Base-by-base conservation (phyloP, 2,329 filamentous ascomycete genomes). In the Septoria linicola region DNA sequence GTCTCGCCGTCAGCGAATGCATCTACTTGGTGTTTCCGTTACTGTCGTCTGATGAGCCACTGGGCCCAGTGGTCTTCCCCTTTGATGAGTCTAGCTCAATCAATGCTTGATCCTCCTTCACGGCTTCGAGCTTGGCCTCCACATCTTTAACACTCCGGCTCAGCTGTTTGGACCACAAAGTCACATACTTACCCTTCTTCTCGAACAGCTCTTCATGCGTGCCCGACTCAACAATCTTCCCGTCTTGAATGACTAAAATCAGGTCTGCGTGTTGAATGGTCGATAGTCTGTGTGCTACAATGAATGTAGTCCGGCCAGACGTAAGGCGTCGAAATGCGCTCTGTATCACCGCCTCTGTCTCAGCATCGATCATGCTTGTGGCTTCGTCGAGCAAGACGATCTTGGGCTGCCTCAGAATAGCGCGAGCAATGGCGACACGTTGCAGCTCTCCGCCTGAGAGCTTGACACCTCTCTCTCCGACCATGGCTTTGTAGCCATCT, bases 381-480 rank as follows among this genome's bases (percentile, higher is more conserved):
- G 88, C 87, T 68, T 92, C 87, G 62, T 93, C 87, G 6, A 93
- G 73, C 4, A 90, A 78, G 2, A 90, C 70, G 1, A 90, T 80
- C 0, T 74, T 72, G 0, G 86, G 86, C 43, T 82, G 73, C 39
- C 84, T 81, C 46, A 89, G 76, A 21, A 89, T 82, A 8, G 83
- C 83, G 6, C 87, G 76, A 0, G 86, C 87, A 55, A 90, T 89
- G 2, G 87, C 84, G 19, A 95, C 78, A 4, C 89, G 81, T 66
- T 95, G 89, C n/a, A 88, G 81, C 66, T 95, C 89, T 1, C 89
- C 89, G n/a, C 88, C 87, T 8, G 85, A 89, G 1, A 95, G 73
- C 65, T 88, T 89, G 41, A 86, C 84, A 3, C 89, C 89, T 21
- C 80, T 80, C 63, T 92, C 88, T 1, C 89, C 89, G 1, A 93